Conservation (phyloP, 257 asterid species). For the Echites panduratus region DNA sequence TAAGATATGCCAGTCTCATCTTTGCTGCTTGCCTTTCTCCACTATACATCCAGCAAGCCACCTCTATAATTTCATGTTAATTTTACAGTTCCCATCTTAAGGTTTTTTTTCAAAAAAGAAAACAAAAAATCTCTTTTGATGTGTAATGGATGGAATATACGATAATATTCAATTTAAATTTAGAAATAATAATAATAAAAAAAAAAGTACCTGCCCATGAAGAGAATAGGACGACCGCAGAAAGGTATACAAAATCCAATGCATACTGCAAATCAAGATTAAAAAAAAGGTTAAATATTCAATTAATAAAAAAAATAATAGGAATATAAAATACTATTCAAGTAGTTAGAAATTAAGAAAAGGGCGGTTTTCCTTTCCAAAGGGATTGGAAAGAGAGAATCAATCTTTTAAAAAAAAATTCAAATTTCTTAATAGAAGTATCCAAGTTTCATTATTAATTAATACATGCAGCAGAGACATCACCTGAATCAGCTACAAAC, state of each 20-base stretch:
- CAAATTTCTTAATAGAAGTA: no score
- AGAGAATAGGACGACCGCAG: constrained; percentile 73
- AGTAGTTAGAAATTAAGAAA: neutral
- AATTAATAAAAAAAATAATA: neutral
- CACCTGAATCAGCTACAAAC: no score
- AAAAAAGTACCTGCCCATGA: constrained; percentile 70
- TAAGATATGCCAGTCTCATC: constrained; percentile 90
- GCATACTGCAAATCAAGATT: constrained; percentile 58
- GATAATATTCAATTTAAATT: no score
- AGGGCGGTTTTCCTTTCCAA: neutral
- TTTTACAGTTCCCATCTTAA: neutral
- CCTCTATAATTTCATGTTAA: constrained; percentile 41
- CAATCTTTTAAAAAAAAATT: no score
- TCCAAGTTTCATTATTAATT: no score
- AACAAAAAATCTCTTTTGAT: no score
- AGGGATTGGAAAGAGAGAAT: neutral
- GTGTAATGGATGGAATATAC: no score
- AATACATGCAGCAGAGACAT: no score
- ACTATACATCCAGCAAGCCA: constrained; percentile 95
- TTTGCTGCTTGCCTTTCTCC: constrained; percentile 98
- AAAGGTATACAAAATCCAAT: constrained; percentile 86
- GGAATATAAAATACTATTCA: neutral
- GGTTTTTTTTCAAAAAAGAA: no score
- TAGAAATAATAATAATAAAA: no score
- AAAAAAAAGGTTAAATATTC: neutral